Base-by-base conservation (phyloP, 2,329 filamentous ascomycete genomes). In the Pseudogymnoascus sp. region DNA sequence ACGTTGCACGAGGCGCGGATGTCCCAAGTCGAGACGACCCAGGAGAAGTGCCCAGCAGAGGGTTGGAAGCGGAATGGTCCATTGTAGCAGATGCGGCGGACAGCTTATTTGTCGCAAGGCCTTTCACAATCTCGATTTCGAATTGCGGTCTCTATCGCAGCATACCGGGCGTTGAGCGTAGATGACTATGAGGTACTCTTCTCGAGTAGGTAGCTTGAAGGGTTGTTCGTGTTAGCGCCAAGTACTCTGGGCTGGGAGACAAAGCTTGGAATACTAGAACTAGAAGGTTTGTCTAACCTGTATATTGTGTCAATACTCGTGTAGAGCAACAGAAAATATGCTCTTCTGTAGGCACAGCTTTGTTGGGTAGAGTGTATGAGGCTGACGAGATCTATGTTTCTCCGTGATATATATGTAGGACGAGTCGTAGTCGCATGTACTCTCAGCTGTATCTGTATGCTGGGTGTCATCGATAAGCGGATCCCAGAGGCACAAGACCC, bases 1-100 rank as follows among this genome's bases (percentile, higher is more conserved):
- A 77, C 66, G 85, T 80, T 61, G 81, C 82, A 73, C 85, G 81
- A 47, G 82, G 82, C 25, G 82, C 71, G 7, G 83, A 84, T 60
- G 80, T 78, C 63, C 79, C 67, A 31, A 31, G 23, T 25, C 31
- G 60, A 16, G 62, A 63, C 5, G 50, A 60, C 4, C 62, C 53
- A 28, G 62, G 62, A 35, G 50, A 56, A 6, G 50, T 33, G 50
- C 50, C 28, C 25, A 56, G 50, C 1, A 56, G 25, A 56, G 50
- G 50, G 50, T 56, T 56, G 50, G 50, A 33, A 28, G 50, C 28
- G 10, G 50, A 56, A 56, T 56, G 50, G 50, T 56, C 50, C 50
- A 56, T 56, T 56, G 28, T 56, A 18, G 8, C 18, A 33, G 50
- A 18, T 33, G 16, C 28, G n/a, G 50, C 50, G 1, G 16, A 56